phyloP scores from a whole-genome alignment of 2,329 filamentous ascomycete species.

The Ceratocystis alfenasii region DNA sequence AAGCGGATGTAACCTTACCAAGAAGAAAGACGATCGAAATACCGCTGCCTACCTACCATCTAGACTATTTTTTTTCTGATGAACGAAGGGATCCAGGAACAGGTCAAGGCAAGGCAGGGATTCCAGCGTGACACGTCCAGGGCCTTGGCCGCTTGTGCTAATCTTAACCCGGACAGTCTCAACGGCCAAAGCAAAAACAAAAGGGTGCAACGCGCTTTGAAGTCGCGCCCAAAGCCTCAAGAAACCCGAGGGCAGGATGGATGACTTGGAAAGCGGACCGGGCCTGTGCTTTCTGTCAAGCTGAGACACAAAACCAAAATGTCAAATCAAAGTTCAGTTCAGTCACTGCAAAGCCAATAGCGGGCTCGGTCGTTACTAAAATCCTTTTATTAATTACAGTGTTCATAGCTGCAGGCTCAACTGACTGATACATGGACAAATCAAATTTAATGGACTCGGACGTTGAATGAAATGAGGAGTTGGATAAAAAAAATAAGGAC shows the following conservation, averaged over 20 bases:
- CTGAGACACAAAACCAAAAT: not conserved
- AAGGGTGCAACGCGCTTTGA: not conserved
- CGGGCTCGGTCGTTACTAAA: not conserved
- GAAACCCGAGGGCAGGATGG: not conserved
- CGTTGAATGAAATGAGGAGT: not conserved
- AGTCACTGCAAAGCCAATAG: not conserved
- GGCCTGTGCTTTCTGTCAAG: conserved; percentile 6
- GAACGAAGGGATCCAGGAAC: not conserved
- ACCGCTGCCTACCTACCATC: not conserved
- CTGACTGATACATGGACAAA: not conserved
- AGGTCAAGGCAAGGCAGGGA: not conserved
- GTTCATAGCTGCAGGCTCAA: not conserved
- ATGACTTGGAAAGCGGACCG: not conserved
- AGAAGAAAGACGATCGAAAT: too few relatives aligned
- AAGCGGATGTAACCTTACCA: not conserved
- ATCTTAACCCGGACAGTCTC: not conserved
- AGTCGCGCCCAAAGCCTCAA: not conserved
- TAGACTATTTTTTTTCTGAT: not conserved
- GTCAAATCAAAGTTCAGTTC: not conserved
- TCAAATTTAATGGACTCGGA: not conserved
- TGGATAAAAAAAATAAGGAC: not conserved
- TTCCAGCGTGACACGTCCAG: not conserved
- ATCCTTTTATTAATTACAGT: not conserved
- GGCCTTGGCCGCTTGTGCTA: not conserved
- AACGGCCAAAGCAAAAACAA: not conserved